Evolutionary conservation across 2,329 filamentous ascomycete species (phyloP).

Genomic region (Chrysoporthe austroafricana): DNA sequence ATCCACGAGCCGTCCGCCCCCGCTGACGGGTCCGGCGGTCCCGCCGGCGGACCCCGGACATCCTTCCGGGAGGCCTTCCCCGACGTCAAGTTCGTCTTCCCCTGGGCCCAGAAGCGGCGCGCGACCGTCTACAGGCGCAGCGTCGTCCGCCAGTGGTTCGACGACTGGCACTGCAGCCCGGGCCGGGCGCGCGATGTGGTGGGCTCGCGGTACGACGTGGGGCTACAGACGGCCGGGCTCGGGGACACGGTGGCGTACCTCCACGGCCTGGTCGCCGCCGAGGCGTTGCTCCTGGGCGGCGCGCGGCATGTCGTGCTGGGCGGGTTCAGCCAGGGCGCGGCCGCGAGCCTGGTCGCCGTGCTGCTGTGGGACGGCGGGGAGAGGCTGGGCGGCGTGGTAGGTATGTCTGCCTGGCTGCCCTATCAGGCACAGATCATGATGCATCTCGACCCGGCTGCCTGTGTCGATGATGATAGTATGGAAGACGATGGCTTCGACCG

Average conservation of each 20-base stretch:
- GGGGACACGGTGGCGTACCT: conserved; percentile 46
- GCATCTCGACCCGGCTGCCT: conserved; percentile 18
- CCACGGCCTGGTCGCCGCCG: conserved; percentile 42
- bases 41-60: background rate
- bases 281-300: conserved; percentile 43
- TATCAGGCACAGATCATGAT: conserved; percentile 40
- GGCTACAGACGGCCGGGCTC: conserved; percentile 46
- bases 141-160: conserved; percentile 52
- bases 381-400: conserved; percentile 43
- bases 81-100: conserved; percentile 54
- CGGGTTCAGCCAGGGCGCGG: conserved; percentile 60
- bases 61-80: conserved; percentile 43
- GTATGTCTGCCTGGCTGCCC: conserved; percentile 52
- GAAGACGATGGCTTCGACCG: conserved; percentile 28
- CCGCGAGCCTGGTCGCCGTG: conserved; percentile 46
- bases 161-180: conserved; percentile 42
- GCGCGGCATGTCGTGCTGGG: conserved; percentile 48
- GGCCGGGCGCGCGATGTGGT: conserved; percentile 24
- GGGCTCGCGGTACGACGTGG: conserved; percentile 29
- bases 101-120: conserved; percentile 47
- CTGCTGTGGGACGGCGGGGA: conserved; percentile 48
- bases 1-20: conserved; percentile 17
- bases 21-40: too few relatives aligned
- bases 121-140: conserved; percentile 44
- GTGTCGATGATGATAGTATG: background rate